Conservation (phyloP, 2,329 filamentous ascomycete genomes). For the Neopestalotiopsis clavispora region DNA sequence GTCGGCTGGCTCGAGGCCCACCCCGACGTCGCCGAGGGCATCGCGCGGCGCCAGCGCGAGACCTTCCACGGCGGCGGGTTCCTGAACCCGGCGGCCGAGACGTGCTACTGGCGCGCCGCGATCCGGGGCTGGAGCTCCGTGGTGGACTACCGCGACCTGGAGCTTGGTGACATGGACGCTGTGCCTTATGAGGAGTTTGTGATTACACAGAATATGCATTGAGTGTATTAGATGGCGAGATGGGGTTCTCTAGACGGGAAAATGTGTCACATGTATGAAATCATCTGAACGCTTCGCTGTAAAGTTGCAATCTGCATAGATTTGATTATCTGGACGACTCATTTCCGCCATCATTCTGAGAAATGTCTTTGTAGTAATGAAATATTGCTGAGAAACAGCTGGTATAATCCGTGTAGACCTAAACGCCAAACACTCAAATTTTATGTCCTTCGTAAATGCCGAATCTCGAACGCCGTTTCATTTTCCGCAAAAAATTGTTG, state of each 20-base stretch:
- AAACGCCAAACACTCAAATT: conserved; percentile 1
- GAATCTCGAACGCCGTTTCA: neutral
- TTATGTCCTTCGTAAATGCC: conserved; percentile 3
- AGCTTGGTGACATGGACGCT: conserved; percentile 38
- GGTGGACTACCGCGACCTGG: conserved; percentile 40
- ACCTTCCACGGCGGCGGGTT: conserved; percentile 49
- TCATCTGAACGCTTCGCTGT: too few relatives aligned
- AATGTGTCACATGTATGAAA: neutral
- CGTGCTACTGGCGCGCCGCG: conserved; percentile 57
- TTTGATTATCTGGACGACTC: neutral
- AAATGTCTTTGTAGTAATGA: neutral
- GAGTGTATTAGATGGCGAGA: neutral
- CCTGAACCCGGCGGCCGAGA: conserved; percentile 54
- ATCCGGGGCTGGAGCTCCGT: conserved; percentile 52
- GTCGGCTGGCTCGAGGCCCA: conserved; percentile 51
- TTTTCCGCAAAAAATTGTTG: neutral
- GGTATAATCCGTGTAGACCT: conserved; percentile 1
- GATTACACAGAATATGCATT: neutral
- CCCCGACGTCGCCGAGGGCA: conserved; percentile 48
- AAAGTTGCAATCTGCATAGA: neutral
- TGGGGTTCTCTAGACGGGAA: neutral
- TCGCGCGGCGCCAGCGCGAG: conserved; percentile 51
- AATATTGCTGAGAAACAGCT: conserved; percentile 6
- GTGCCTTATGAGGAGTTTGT: conserved; percentile 47
- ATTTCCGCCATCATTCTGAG: neutral